Percentiles rank a stretch among this genome's conserved stretches.
These are phyloP conservation scores for Silene vulgaris DNA, from an alignment of 179 eudicot genomes.

Conservation along the genomic window DNA sequence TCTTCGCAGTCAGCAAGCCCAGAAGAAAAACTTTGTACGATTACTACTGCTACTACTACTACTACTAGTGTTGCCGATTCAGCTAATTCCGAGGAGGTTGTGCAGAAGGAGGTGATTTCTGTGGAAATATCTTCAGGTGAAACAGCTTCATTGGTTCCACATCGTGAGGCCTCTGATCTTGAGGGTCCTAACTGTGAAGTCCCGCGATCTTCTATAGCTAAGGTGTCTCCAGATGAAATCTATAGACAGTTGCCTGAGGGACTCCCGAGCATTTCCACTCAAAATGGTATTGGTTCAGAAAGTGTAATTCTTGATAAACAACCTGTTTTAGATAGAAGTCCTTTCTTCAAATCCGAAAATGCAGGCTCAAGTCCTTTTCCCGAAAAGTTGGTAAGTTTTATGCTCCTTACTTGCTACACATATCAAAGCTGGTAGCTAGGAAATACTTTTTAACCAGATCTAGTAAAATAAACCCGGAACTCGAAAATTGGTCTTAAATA, in stretches of 20 bases:
- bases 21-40: constrained; percentile 27
- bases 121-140: constrained; percentile 31
- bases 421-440: neutral
- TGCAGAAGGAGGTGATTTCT: constrained; percentile 36
- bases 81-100: constrained; percentile 30
- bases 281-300: constrained; percentile 30
- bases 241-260: constrained; percentile 31
- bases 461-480: no score
- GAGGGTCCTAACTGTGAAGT: constrained; percentile 32
- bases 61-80: constrained; percentile 34
- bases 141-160: constrained; percentile 24
- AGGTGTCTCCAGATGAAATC: constrained; percentile 27
- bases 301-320: constrained; percentile 29
- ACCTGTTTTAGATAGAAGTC: constrained; percentile 36
- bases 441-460: neutral
- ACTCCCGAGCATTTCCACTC: constrained; percentile 24
- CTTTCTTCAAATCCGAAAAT: constrained; percentile 35
- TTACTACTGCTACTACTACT: constrained; percentile 16
- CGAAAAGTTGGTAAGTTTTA: constrained; percentile 55
- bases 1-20: constrained; percentile 41
- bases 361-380: constrained; percentile 36
- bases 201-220: constrained; percentile 29
- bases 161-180: constrained; percentile 26
- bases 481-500: no score
- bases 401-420: constrained; percentile 10